phyloP scores from a whole-genome alignment of 805 yeast species.

The Wickerhamomyces mucosus region DNA sequence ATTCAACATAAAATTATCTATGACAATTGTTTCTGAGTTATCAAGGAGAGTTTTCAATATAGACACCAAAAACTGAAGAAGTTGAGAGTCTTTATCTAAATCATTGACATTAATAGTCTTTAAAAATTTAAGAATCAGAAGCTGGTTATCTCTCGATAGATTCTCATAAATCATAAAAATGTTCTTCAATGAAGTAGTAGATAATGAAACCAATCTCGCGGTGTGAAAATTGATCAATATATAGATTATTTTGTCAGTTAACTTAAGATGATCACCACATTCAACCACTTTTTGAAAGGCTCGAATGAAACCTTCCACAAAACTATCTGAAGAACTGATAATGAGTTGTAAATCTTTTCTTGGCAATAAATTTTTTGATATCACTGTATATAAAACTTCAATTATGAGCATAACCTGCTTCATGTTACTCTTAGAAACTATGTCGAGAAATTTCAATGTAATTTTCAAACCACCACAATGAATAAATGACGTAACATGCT shows the following conservation, averaged over 20 bases:
- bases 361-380: slow-evolving; percentile 28
- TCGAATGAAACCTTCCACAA: no score
- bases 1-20: slow-evolving; percentile 28
- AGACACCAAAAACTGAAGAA: slow-evolving; percentile 32
- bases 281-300: no score
- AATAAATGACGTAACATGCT: slow-evolving; percentile 30
- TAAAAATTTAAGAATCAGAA: slow-evolving; percentile 27
- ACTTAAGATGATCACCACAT: no score
- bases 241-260: slow-evolving; percentile 25
- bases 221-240: slow-evolving; percentile 23
- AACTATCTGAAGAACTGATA: no score
- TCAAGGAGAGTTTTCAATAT: slow-evolving; percentile 7
- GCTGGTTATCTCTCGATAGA: slow-evolving; percentile 25
- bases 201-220: slow-evolving; percentile 30
- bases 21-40: no score
- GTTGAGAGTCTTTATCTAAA: slow-evolving; percentile 14
- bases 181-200: slow-evolving; percentile 35
- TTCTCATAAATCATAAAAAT: slow-evolving; percentile 30
- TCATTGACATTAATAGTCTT: slow-evolving; percentile 14
- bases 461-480: slow-evolving; percentile 36
- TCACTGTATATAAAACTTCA: slow-evolving; percentile 26
- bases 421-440: slow-evolving; percentile 32
- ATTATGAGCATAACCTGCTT: slow-evolving; percentile 29
- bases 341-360: slow-evolving; percentile 33
- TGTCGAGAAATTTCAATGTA: slow-evolving; percentile 33